Base-by-base conservation (phyloP, 1,284 basidiomycete genomes). In the Grifola frondosa region DNA sequence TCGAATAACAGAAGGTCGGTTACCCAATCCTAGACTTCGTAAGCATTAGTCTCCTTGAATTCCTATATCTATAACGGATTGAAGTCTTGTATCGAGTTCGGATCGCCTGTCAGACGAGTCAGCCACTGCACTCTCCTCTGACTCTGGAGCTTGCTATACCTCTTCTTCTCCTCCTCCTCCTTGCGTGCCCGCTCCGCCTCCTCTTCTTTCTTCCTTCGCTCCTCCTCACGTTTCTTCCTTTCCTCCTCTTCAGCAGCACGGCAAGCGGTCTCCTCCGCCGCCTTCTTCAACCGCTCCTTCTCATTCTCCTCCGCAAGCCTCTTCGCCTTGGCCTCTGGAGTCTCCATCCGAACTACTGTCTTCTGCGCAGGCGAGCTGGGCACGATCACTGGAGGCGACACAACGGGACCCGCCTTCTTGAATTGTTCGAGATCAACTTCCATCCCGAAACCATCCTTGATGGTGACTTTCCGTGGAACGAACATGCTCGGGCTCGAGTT, bases 1-100 rank as follows among this genome's bases (percentile, higher is more conserved):
- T 97, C 94, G 60, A 97, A 97, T n/a, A 97, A 66, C 50, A 90
- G 72, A 3, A 89, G 85, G 64, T 97, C 93, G 0, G 94, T 97
- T 23, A 83, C 80, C 31, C 80, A 73, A 42, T 95, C 80, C 94
- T 94, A 97, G 2, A 91, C 78, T 46, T 88, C 83, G 60, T 83
- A 93, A 0, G 91, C 91, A 49, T 85, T 80, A 10, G 92, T 93
- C 51, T 74, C 75, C 63, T 80, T 86, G 71, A 96, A 96, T 52
- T 89, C 86, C 1, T 80, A 70, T 19, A 96, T 79, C 87, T 90
- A 97, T 3, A 81, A 59, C 19, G 87, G 80, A 54, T 87, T 91
- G 66, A 95, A 97, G 57, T 91, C 85, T 44, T 84, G 76, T 6
- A 80, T 62, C 4, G 73, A 67, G 49, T 72, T 72, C 23, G 67